Percentiles rank a stretch among this genome's conserved stretches.
These are phyloP conservation scores for Fraxinus sp. DNA, from an alignment of 305 asterid genomes.

Conservation along the genomic window DNA sequence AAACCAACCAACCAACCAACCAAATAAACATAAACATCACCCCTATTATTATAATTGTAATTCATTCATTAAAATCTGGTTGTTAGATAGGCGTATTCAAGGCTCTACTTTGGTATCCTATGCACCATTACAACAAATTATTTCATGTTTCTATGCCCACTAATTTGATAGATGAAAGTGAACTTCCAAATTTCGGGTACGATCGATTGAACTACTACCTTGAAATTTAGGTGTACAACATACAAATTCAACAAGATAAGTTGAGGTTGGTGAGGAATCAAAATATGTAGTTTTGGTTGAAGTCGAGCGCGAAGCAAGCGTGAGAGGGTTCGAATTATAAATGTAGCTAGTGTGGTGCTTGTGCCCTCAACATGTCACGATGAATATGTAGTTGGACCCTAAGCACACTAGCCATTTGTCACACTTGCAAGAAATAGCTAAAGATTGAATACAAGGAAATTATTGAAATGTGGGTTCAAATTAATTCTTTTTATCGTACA, in stretches of 20 bases:
- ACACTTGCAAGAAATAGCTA: not conserved
- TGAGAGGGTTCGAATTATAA: not conserved
- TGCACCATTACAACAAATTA: slow-evolving; percentile 3
- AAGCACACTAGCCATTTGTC: not conserved
- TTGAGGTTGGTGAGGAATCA: not conserved
- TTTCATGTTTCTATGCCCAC: not conserved
- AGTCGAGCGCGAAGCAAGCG: not conserved
- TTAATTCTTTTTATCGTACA: no score
- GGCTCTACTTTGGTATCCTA: slow-evolving; percentile 35
- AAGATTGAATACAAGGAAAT: not conserved
- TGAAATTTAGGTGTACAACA: not conserved
- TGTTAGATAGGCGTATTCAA: slow-evolving; percentile 17
- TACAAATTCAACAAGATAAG: not conserved
- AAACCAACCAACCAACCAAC: slow-evolving; percentile 14
- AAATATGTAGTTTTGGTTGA: not conserved
- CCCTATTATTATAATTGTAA: not conserved
- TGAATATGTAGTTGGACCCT: not conserved
- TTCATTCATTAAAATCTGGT: slow-evolving; percentile 10
- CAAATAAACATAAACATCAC: not conserved
- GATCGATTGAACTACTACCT: not conserved
- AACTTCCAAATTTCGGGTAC: not conserved
- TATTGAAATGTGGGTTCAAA: not conserved
- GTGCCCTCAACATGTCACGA: not conserved
- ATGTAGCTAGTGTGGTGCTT: not conserved
- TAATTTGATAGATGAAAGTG: not conserved